Base-by-base conservation (phyloP, 768 basidiomycete genomes). In the Clitopilus passeckerianus region DNA sequence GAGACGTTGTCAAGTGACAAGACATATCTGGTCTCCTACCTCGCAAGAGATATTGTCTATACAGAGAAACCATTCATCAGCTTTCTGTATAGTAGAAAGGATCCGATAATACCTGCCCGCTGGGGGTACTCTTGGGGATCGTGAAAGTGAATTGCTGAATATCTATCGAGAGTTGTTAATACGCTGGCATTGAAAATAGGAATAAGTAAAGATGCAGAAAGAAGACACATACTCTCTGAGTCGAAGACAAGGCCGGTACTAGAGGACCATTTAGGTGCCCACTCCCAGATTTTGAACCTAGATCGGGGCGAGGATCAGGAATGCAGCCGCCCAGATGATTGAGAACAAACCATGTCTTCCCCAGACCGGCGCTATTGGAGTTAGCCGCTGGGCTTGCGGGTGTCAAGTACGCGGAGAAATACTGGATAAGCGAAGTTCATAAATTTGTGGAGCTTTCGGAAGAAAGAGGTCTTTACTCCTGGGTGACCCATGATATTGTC, bases 271-370 rank as follows among this genome's bases (percentile, higher is more conserved):
- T 60, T 61, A n/a, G 73, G 73, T 9, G 70, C 59, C 68, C 71
- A 72, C 63, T 80, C 72, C 72, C 74, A 77, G 53, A 78, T 72
- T 70, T 79, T 77, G 70, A 77, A 78, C 70, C 68, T 71, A 12
- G 24, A 5, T 46, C 27, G 27, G 27, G 27, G 6, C 15, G 4
- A 24, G 6, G 22, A 22, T 55, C 9, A n/a, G 33, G 1, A 27
- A 55, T 55, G n/a, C 16, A 33, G 53, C 16, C 24, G 35, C 54
- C 1, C 22, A 33, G 35, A 33, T 10, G 1, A 46, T 37, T n/a
- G 18, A 34, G 16, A 53, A 23, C 46, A 16, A 53, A 70, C 74
- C 77, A 79, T 15, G 74, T 77, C 59, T 69, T 72, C n/a, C 74
- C 75, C 7, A 73, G 68, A 7, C 76, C 79, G n/a, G 77, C 80